These are phyloP conservation scores for Macrolepiota fuliginosa DNA, from an alignment of 768 basidiomycete genomes.

Conservation along the genomic window DNA sequence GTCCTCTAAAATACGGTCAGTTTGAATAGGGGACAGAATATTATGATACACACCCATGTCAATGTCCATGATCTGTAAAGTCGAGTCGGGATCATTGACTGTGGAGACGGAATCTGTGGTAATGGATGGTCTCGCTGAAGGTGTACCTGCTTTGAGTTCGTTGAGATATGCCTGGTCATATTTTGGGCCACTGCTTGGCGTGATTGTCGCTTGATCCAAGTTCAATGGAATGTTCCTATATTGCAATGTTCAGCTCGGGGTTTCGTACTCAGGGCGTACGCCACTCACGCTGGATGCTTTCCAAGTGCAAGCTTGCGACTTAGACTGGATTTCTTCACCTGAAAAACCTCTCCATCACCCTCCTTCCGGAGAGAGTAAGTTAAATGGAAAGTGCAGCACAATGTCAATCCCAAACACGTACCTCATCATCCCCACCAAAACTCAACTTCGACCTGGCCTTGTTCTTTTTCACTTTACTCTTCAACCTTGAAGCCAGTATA, in stretches of 20 bases:
- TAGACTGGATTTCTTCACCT: conserved; percentile 78
- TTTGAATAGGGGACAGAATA: not conserved
- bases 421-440: conserved; percentile 73
- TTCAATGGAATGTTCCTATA: conserved; percentile 43
- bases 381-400: conserved; percentile 24
- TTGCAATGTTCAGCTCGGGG: not conserved
- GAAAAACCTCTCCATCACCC: conserved; percentile 61
- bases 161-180: conserved; percentile 75
- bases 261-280: not conserved
- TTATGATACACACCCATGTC: conserved; percentile 21
- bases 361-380: conserved; percentile 34
- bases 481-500: conserved; percentile 62
- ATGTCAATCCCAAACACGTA: conserved; percentile 26
- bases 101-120: conserved; percentile 44
- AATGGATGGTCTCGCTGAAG: conserved; percentile 45
- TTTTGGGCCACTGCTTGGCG: conserved; percentile 50
- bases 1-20: conserved; percentile 25
- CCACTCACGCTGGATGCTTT: conserved; percentile 48
- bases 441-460: conserved; percentile 70
- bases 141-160: conserved; percentile 78
- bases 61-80: conserved; percentile 31
- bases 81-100: conserved; percentile 38
- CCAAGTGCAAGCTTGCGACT: conserved; percentile 64
- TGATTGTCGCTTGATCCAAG: conserved; percentile 56
- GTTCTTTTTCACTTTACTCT: conserved; percentile 65